Evolutionary conservation across 2,329 filamentous ascomycete species (phyloP), one percentile per base, ranked within the genome.

Genomic region (Parasarocladium wereldwijsianum): DNA sequence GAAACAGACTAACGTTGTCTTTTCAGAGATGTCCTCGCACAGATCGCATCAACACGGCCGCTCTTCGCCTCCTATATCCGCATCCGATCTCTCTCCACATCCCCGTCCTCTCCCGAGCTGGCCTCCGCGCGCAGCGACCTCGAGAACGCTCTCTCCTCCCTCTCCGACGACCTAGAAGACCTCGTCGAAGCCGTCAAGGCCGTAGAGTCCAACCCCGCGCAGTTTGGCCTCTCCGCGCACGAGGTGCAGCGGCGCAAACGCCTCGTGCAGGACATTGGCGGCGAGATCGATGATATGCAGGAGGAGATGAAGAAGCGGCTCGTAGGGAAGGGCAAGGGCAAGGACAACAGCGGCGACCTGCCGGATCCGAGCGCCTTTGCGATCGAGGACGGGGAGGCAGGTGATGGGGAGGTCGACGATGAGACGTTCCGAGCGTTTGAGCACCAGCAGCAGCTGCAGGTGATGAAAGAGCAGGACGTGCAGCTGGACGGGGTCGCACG

Each of bases 21-120:
- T 33, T 27, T 35, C 50, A 93, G 85, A 57, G 90, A 98, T 58
- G 83, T 96, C 41, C 76, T 93, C 41, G 61, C 75, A 38, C 80
- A 92, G 36, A 75, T 98, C 39, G 69, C 78, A 40, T 73, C 72
- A 10, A 80, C 83, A 31, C 78, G 87, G 8, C 77, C 86, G 31
- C 75, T 94, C 34, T 94, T 94, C 64, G 76, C 81, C 39, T 94
- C 86, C 11, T 98, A 93, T 62, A 70, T 93, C 24, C 87, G 90
- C 49, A 98, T 98, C 58, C 83, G 85, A 47, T 90, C 85, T 26
- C 76, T 93, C 16, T 70, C 76, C 6, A 26, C 35, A 76, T 76
- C 23, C 68, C 71, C 7, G 58, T 76, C 65, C 24, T 86, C 82
- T 12, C 85, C 84, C 9, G 90, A 98, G 51, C 82, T 98, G 35